Conservation (phyloP, 1,284 basidiomycete species). For the Agaricales sp. region DNA sequence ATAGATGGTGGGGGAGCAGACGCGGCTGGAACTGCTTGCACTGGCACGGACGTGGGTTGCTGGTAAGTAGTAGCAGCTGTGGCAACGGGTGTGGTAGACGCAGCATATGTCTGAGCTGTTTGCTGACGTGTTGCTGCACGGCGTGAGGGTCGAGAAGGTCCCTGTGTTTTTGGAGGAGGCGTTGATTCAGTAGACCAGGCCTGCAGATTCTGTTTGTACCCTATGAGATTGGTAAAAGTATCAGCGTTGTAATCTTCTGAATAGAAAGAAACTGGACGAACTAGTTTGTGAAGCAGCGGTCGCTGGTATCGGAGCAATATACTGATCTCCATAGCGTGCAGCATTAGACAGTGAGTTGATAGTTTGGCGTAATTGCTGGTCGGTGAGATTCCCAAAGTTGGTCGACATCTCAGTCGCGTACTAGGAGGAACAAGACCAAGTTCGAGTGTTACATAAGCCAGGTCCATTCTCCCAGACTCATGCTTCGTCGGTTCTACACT, state of each 20-base stretch:
- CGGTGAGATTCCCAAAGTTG: neutral
- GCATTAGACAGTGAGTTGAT: neutral
- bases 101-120: neutral
- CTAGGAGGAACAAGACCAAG: too few species aligned
- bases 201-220: neutral
- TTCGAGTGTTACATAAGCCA: neutral
- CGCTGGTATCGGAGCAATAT: neutral
- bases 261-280: neutral
- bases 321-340: neutral
- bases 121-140: neutral
- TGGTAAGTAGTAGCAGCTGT: neutral
- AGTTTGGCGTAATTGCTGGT: neutral
- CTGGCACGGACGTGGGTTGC: neutral
- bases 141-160: neutral
- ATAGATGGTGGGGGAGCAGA: slow-evolving; percentile 25
- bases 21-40: slow-evolving; percentile 8
- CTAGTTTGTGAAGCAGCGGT: neutral
- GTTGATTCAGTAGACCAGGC: neutral
- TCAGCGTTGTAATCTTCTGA: too few species aligned
- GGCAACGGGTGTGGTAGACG: neutral
- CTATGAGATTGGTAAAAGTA: neutral
- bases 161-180: neutral
- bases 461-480: neutral
- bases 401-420: too few species aligned
- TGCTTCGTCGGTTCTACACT: neutral